Percentiles rank a stretch among this genome's conserved stretches.
These are phyloP conservation scores for Geranomyces variabilis DNA, from an alignment of 192 early-diverging fungal genomes.

Conservation along the genomic window DNA sequence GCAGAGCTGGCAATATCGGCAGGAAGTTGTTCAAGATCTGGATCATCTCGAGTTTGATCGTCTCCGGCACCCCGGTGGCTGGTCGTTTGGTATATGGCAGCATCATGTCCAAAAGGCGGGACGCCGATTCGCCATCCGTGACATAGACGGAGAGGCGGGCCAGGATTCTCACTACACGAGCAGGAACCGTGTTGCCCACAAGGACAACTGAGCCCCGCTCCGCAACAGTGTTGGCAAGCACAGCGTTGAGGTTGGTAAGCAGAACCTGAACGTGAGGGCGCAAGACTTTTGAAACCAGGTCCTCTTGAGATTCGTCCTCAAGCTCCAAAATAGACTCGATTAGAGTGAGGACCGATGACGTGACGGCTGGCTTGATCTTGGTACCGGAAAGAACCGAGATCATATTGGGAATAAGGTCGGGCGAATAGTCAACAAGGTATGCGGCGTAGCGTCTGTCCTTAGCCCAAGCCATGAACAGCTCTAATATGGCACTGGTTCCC, in stretches of 20 bases:
- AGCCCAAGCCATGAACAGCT: slow-evolving; percentile 81
- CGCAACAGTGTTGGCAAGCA: slow-evolving; percentile 44
- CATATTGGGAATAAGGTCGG: slow-evolving; percentile 67
- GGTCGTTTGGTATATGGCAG: slow-evolving; percentile 81
- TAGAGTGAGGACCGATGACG: slow-evolving; percentile 73
- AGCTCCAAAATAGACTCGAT: slow-evolving; percentile 58
- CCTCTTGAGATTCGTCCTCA: slow-evolving; percentile 20
- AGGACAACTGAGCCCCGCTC: slow-evolving; percentile 10
- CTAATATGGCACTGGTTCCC: slow-evolving; percentile 76
- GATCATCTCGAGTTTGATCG: slow-evolving; percentile 83
- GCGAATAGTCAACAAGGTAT: slow-evolving; percentile 70
- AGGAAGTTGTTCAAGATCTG: slow-evolving; percentile 78
- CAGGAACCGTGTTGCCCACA: slow-evolving; percentile 32
- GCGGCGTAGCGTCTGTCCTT: slow-evolving; percentile 60
- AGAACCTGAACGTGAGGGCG: slow-evolving; percentile 59
- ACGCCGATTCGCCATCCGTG: slow-evolving; percentile 64
- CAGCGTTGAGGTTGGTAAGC: slow-evolving; percentile 54
- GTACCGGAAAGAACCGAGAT: slow-evolving; percentile 77
- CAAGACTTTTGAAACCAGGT: slow-evolving; percentile 51
- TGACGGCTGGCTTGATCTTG: slow-evolving; percentile 75
- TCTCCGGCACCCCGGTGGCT: slow-evolving; percentile 71
- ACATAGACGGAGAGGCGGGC: slow-evolving; percentile 78
- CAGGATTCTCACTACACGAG: slow-evolving; percentile 78
- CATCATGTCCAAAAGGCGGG: slow-evolving; percentile 75
- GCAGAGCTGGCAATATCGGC: slow-evolving; percentile 65